Base-by-base conservation (phyloP, 169 alveolate species). In the Eimeria praecox region DNA sequence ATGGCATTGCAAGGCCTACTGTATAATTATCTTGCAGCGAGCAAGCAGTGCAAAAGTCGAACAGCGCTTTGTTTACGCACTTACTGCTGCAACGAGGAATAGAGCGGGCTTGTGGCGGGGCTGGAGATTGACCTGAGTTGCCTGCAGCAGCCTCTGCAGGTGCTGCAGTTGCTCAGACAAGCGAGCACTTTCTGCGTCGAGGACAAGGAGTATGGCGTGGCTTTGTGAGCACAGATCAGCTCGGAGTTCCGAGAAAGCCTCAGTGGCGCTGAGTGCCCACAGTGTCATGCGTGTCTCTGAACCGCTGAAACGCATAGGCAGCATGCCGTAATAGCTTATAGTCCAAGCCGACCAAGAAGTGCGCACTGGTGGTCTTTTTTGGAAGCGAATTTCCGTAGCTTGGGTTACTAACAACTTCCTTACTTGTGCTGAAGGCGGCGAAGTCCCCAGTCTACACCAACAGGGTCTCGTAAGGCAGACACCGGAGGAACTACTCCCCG, bases 361-460 rank as follows among this genome's bases (percentile, higher is more conserved):
- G 46, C 33, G 46, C 0, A 30, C 20, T 10, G 46, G 49, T 8
- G 80, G 30, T 44, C 46, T n/a, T 30, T 12, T 35, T 30, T 6
- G 12, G 52, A 9, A 22, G 56, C 18, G 44, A 2, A 2, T 85
- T 14, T 2, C 3, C 5, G 46, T 0, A 18, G 2, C n/a, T 0
- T 14, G 22, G 42, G 42, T 42, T 38, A 10, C 2, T 56, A 27
- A 8, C 12, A 16, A 30, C 16, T 3, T n/a, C 10, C 93, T 62
- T 49, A 87, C 93, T 56, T 38, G 83, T 87, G 62, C 40, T 87
- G 78, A 56, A 87, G 82, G 49, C 93, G 93, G 14, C 93, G 93
- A 20, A 87, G 93, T 22, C 93, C 93, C 93, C 93, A 87, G 42
- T 87, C 93, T 16, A 87, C 93, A 71, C 93, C 93, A 40, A 87